Percentiles rank a stretch among this genome's conserved stretches.
phyloP scores from a whole-genome alignment of 306 rosid species.

The Castanea sativa region DNA sequence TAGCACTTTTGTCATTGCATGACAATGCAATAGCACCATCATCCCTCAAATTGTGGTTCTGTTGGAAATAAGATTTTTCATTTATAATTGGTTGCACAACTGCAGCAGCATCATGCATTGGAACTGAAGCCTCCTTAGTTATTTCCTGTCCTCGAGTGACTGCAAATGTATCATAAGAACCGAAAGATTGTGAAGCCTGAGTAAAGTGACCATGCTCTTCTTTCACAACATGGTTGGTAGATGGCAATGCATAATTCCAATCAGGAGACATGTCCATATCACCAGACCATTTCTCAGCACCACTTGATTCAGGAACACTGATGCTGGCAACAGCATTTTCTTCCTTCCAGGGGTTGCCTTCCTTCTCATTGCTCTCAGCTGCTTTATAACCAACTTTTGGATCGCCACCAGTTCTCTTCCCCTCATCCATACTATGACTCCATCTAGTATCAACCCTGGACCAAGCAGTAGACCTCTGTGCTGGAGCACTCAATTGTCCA shows the following conservation, averaged over 20 bases:
- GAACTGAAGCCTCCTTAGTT: slow-evolving; percentile 45
- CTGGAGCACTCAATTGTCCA: slow-evolving; percentile 42
- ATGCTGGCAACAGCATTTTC: slow-evolving; percentile 41
- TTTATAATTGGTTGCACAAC: slow-evolving; percentile 34
- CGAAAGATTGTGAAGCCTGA: slow-evolving; percentile 42
- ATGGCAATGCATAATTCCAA: slow-evolving; percentile 64
- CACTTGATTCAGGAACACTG: slow-evolving; percentile 44
- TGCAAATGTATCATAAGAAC: slow-evolving; percentile 25
- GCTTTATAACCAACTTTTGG: slow-evolving; percentile 28
- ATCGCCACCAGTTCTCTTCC: slow-evolving; percentile 41
- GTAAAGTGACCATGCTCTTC: slow-evolving; percentile 42
- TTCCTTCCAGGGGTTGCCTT: slow-evolving; percentile 43
- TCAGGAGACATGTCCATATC: slow-evolving; percentile 88
- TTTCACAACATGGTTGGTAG: slow-evolving; percentile 49
- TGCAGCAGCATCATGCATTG: slow-evolving; percentile 38
- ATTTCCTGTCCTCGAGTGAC: slow-evolving; percentile 40
- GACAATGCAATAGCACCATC: slow-evolving; percentile 35
- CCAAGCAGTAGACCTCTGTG: slow-evolving; percentile 45
- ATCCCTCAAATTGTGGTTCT: slow-evolving; percentile 31
- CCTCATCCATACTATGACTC: slow-evolving; percentile 40
- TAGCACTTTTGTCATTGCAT: slow-evolving; percentile 32
- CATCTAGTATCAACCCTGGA: slow-evolving; percentile 41
- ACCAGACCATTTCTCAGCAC: slow-evolving; percentile 68
- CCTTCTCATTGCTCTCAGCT: slow-evolving; percentile 52
- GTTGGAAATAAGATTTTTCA: slow-evolving; percentile 31